phyloP scores from a whole-genome alignment of 805 yeast genomes.

The Candida alai region DNA sequence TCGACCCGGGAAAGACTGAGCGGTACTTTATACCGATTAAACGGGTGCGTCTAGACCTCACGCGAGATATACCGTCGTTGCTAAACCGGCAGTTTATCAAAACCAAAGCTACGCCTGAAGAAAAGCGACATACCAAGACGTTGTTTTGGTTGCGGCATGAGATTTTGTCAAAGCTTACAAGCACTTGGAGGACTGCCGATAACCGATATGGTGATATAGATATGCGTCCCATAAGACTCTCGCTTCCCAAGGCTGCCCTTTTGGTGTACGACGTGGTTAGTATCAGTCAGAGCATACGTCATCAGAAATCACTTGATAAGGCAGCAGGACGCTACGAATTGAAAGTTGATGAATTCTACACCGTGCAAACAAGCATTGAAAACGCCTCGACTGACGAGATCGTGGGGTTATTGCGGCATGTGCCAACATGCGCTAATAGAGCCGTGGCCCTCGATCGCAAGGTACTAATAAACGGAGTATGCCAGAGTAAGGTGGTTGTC shows the following conservation, averaged over 20 bases:
- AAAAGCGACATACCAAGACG: constrained; percentile 53
- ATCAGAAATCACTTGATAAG: constrained; percentile 8
- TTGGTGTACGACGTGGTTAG: constrained; percentile 46
- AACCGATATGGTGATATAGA: constrained; percentile 56
- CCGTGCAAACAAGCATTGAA: constrained; percentile 44
- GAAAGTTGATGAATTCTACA: constrained; percentile 47
- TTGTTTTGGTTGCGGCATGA: constrained; percentile 80
- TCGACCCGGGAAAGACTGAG: constrained; percentile 28
- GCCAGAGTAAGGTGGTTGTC: constrained; percentile 48
- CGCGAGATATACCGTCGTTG: constrained; percentile 63
- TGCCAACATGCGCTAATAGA: constrained; percentile 35
- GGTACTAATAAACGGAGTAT: constrained; percentile 67
- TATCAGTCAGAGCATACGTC: neutral
- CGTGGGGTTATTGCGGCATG: constrained; percentile 57
- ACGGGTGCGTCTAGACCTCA: constrained; percentile 46
- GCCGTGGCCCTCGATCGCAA: constrained; percentile 46
- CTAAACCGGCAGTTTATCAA: constrained; percentile 66
- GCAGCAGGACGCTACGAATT: constrained; percentile 30
- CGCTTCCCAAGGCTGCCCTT: constrained; percentile 54
- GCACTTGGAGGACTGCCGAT: constrained; percentile 54
- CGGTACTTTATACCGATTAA: constrained; percentile 71
- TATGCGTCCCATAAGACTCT: constrained; percentile 60
- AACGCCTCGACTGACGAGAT: constrained; percentile 44
- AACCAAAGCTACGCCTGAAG: constrained; percentile 53
- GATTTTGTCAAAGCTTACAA: constrained; percentile 54